phyloP scores from a whole-genome alignment of 768 basidiomycete genomes.

The Auriscalpium microsporum region DNA sequence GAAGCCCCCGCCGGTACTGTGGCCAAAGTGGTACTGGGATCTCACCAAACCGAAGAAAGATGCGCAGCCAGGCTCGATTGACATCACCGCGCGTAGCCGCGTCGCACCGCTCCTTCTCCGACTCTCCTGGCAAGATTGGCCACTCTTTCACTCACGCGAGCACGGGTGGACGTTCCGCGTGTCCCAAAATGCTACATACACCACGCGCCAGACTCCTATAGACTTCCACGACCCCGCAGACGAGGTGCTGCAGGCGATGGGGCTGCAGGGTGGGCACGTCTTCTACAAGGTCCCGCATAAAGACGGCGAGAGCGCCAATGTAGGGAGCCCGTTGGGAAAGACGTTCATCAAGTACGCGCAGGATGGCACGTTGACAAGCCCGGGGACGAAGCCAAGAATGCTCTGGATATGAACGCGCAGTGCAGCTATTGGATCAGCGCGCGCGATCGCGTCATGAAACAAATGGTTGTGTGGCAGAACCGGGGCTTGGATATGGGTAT shows the following conservation, averaged over 20 bases:
- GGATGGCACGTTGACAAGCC: constrained; percentile 80
- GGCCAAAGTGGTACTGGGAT: constrained; percentile 99
- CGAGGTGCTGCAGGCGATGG: constrained; percentile 41
- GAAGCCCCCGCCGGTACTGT: constrained; percentile 41
- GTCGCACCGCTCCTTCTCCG: constrained; percentile 79
- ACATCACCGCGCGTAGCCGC: constrained; percentile 77
- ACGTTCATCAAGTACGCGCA: constrained; percentile 83
- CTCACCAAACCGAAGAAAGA: constrained; percentile 66
- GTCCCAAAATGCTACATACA: constrained; percentile 32
- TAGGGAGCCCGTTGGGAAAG: constrained; percentile 88
- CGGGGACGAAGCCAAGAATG: constrained; percentile 70
- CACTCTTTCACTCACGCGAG: constrained; percentile 76
- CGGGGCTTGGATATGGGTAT: constrained; percentile 46
- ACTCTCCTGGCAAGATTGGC: constrained; percentile 81
- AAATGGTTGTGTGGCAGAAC: constrained; percentile 85
- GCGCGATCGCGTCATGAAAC: constrained; percentile 82
- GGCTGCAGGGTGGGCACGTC: constrained; percentile 38
- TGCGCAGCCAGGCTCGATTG: constrained; percentile 60
- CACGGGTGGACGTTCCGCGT: constrained; percentile 93
- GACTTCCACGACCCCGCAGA: constrained; percentile 60
- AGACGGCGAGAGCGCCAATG: constrained; percentile 89
- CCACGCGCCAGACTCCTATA: constrained; percentile 38
- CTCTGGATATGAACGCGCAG: constrained; percentile 84
- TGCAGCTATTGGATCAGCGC: constrained; percentile 98
- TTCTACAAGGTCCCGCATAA: constrained; percentile 97